Evolutionary conservation across 2,329 filamentous ascomycete genomes (phyloP).

Genomic region (Pyrenophora graminea): DNA sequence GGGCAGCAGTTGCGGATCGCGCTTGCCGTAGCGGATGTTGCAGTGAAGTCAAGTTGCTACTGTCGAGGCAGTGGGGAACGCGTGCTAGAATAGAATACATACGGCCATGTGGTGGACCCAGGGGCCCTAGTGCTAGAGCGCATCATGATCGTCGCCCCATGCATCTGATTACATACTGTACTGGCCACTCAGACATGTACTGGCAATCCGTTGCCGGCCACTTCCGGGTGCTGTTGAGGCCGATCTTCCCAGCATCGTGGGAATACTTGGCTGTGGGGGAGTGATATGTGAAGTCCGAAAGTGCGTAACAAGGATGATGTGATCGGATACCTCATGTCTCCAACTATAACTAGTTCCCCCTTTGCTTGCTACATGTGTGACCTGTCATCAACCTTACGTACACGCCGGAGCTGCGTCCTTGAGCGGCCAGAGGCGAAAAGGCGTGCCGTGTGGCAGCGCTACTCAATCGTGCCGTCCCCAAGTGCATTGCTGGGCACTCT

Average conservation of each 20-base stretch:
- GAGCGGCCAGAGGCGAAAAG: background rate
- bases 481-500: background rate
- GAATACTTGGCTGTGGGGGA: background rate
- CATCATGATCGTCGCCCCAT: background rate
- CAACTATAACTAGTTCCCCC: background rate
- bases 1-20: conserved; percentile 57
- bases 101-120: background rate
- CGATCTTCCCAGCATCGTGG: conserved; percentile 4
- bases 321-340: background rate
- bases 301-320: background rate
- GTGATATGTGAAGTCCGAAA: background rate
- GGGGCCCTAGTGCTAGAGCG: no score
- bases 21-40: conserved; percentile 62
- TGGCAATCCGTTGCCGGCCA: no score
- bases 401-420: background rate
- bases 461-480: background rate
- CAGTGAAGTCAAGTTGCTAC: conserved; percentile 63
- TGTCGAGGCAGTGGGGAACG: conserved; percentile 43
- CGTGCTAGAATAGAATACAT: background rate
- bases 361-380: background rate
- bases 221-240: background rate
- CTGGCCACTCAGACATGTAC: background rate
- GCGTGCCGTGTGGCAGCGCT: background rate
- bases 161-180: background rate
- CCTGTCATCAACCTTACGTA: conserved; percentile 1